Percentiles rank a stretch among this genome's conserved stretches.
Evolutionary conservation across 2,329 filamentous ascomycete species (phyloP).

Genomic region (Botrytis tulipae): DNA sequence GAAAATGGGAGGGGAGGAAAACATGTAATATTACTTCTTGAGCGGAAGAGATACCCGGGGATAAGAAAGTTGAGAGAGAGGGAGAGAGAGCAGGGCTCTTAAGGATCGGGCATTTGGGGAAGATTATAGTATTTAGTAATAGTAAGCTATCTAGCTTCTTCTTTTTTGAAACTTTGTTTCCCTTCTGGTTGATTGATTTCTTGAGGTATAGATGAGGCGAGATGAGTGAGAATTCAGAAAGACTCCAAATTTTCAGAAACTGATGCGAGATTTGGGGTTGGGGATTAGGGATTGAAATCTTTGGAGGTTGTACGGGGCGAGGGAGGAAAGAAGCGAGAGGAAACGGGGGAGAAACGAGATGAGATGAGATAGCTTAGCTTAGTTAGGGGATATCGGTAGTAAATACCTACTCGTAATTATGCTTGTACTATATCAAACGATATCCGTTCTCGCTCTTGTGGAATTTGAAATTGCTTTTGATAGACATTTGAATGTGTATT

Average conservation of each 20-base stretch:
- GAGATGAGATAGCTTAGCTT: background rate
- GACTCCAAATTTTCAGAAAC: background rate
- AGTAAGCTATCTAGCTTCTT: background rate
- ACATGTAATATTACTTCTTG: slow-evolving; percentile 11
- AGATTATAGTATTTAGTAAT: slow-evolving; percentile 9
- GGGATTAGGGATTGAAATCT: background rate
- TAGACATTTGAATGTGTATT: too few relatives aligned
- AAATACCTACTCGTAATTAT: background rate
- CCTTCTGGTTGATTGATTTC: background rate
- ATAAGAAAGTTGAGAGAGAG: background rate
- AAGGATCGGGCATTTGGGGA: background rate
- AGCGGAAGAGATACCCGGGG: background rate
- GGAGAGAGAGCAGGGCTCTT: background rate
- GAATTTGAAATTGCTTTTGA: background rate
- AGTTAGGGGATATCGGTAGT: background rate
- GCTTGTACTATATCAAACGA: background rate
- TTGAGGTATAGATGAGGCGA: background rate
- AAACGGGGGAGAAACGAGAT: background rate
- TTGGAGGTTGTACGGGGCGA: background rate
- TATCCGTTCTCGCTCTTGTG: background rate
- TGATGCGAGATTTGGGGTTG: background rate
- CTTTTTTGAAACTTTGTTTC: background rate
- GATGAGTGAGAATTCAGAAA: background rate
- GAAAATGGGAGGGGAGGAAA: background rate
- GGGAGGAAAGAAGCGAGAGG: background rate